Evolutionary conservation across 768 basidiomycete genomes (phyloP).

Genomic region (Dendrothele bispora): DNA sequence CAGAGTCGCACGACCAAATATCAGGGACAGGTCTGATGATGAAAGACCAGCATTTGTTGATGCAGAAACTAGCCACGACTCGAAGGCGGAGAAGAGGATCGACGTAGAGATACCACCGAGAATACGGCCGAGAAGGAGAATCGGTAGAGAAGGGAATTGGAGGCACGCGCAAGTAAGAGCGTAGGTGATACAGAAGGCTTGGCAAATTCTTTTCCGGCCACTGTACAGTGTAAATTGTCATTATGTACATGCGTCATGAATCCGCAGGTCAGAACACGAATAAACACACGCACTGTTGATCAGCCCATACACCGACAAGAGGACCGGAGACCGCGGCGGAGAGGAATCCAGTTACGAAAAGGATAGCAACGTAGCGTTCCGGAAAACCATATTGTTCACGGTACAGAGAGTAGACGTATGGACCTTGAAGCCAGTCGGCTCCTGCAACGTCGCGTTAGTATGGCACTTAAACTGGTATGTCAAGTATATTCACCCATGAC

Average conservation of each 20-base stretch:
- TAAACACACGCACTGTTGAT: constrained; percentile 61
- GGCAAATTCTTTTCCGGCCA: constrained; percentile 66
- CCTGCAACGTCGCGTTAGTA: too few species aligned
- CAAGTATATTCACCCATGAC: constrained; percentile 63
- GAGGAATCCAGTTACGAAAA: constrained; percentile 79
- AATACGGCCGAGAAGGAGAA: constrained; percentile 63
- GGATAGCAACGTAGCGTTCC: constrained; percentile 62
- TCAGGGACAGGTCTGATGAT: constrained; percentile 58
- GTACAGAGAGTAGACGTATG: constrained; percentile 77
- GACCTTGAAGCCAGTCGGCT: constrained; percentile 80
- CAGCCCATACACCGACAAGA: constrained; percentile 75
- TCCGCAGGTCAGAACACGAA: background rate
- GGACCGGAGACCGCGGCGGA: constrained; percentile 72
- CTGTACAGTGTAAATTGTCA: constrained; percentile 28
- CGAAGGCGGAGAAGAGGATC: constrained; percentile 74
- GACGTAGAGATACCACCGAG: constrained; percentile 74
- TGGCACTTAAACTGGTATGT: background rate
- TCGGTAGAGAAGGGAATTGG: constrained; percentile 52
- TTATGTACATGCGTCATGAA: too few species aligned
- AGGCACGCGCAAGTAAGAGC: constrained; percentile 59
- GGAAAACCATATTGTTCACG: constrained; percentile 64
- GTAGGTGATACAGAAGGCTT: constrained; percentile 73
- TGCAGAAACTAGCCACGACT: constrained; percentile 75
- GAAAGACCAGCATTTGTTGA: constrained; percentile 51
- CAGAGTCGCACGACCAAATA: constrained; percentile 73